These are phyloP conservation scores for Phyllosticta citrichinensis DNA, from an alignment of 2,329 filamentous ascomycete species.

Conservation along the genomic window DNA sequence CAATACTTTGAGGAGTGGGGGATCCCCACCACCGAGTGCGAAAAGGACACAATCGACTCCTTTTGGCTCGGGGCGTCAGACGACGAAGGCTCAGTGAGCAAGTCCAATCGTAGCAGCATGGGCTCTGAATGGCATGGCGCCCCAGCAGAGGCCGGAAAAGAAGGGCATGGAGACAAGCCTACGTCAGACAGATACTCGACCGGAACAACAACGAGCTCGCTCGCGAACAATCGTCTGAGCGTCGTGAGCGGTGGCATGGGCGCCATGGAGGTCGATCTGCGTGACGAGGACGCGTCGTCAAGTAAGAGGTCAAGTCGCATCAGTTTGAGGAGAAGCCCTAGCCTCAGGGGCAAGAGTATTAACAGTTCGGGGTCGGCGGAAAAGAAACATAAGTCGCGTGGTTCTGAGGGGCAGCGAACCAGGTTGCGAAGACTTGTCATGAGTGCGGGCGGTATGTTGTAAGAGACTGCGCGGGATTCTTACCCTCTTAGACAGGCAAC, in stretches of 20 bases:
- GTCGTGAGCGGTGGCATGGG: constrained; percentile 2
- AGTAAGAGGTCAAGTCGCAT: constrained; percentile 2
- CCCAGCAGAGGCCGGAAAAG: neutral
- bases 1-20: constrained; percentile 33
- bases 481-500: neutral
- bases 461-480: neutral
- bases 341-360: neutral
- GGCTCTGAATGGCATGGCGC: neutral
- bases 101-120: neutral
- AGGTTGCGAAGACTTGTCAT: constrained; percentile 17
- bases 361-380: neutral
- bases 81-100: constrained; percentile 9
- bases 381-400: neutral
- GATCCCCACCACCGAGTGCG: constrained; percentile 12
- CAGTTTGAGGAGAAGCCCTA: neutral
- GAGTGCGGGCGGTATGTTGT: constrained; percentile 12
- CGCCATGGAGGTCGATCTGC: neutral
- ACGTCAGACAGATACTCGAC: neutral
- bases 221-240: neutral
- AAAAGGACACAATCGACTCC: constrained; percentile 4
- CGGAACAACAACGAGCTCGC: neutral
- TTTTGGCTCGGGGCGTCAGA: constrained; percentile 16
- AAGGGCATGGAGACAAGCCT: neutral
- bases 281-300: constrained; percentile 2
- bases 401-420: constrained; percentile 8